Conservation (phyloP, 208 protist genomes). For the Trypanosoma vivax region DNA sequence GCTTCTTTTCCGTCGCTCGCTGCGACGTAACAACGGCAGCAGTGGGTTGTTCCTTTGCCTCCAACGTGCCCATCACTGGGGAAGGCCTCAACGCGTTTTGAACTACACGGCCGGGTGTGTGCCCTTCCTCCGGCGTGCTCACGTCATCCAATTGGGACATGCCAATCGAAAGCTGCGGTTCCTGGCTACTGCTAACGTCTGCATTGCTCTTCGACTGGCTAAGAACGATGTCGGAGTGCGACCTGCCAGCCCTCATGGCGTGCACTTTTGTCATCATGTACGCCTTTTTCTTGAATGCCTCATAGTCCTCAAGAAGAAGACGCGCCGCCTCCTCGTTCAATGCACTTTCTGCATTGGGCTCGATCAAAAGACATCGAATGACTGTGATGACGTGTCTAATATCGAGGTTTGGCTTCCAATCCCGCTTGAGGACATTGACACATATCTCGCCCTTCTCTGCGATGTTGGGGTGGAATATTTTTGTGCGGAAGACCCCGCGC, state of each 20-base stretch:
- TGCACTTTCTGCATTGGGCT: constrained; percentile 97
- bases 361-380: constrained; percentile 96
- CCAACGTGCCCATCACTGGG: no score
- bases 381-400: constrained; percentile 94
- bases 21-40: constrained; percentile 7
- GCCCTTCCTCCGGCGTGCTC: no score
- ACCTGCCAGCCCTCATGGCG: constrained; percentile 31
- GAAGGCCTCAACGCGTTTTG: no score
- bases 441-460: constrained; percentile 97
- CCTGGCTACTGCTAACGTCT: no score
- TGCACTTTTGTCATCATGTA: constrained; percentile 76
- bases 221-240: constrained; percentile 26
- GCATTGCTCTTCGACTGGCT: constrained; percentile 6
- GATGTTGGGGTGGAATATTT: constrained; percentile 99
- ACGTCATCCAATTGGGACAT: no score
- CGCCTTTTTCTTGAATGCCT: constrained; percentile 71
- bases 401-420: constrained; percentile 93
- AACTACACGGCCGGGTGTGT: no score
- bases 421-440: constrained; percentile 98
- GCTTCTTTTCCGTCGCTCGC: constrained; percentile 52
- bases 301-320: constrained; percentile 95
- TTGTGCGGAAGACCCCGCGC: constrained; percentile 96
- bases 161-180: no score
- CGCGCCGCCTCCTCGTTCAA: constrained; percentile 98
- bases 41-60: neutral